Evolutionary conservation across 495 filamentous ascomycete species (phyloP).

Genomic region (Trichocladium antarcticum): DNA sequence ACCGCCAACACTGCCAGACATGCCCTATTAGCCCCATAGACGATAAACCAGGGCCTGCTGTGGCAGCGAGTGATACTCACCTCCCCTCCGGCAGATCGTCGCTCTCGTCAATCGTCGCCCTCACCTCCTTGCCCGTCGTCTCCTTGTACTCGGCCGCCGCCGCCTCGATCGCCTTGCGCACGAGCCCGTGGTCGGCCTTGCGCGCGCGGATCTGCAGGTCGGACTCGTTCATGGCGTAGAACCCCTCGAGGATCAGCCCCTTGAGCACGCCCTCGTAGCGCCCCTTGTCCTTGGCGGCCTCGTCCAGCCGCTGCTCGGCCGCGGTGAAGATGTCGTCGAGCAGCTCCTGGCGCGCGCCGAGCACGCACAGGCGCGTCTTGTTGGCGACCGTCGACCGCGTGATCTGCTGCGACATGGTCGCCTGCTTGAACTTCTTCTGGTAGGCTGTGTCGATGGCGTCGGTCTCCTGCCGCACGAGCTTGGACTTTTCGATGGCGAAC

Average conservation of each 20-base stretch:
- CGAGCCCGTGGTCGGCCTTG: constrained; percentile 63
- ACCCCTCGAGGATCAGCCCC: constrained; percentile 75
- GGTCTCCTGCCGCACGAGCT: constrained; percentile 91
- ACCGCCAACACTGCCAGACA: constrained; percentile 64
- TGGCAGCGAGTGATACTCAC: constrained; percentile 43
- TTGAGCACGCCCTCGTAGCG: constrained; percentile 67
- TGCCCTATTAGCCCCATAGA: constrained; percentile 6
- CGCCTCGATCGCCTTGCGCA: constrained; percentile 62
- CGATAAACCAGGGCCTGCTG: background rate
- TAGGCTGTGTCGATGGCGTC: constrained; percentile 81
- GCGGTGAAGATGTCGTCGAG: constrained; percentile 85
- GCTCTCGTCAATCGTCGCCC: constrained; percentile 58
- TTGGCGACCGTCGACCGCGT: constrained; percentile 88
- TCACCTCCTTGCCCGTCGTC: constrained; percentile 52
- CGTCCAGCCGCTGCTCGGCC: constrained; percentile 54
- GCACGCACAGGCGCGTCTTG: constrained; percentile 81
- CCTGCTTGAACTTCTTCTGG: constrained; percentile 97
- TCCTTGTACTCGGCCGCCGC: constrained; percentile 74
- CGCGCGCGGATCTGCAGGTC: constrained; percentile 61
- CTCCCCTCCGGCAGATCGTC: constrained; percentile 69
- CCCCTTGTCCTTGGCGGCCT: constrained; percentile 52
- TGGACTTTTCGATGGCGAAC: constrained; percentile 95
- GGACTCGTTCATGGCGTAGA: constrained; percentile 75
- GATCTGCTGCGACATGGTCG: constrained; percentile 94
- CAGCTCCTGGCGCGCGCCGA: constrained; percentile 75